Evolutionary conservation across 2,329 filamentous ascomycete genomes (phyloP).

Genomic region (Sclerotinia borealis): DNA sequence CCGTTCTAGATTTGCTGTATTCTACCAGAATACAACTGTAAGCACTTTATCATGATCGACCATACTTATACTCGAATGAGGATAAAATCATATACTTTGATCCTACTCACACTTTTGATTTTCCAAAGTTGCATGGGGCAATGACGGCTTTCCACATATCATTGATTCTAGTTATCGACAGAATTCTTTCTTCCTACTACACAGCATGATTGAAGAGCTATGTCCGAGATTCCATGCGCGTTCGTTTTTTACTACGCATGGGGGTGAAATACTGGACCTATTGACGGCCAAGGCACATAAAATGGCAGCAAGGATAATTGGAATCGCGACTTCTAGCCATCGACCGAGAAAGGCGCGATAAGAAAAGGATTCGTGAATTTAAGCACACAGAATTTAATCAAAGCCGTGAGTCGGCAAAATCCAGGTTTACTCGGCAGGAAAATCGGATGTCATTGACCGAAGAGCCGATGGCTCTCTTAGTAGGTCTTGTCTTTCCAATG

Average conservation of each 20-base stretch:
- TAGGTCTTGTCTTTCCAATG: background rate
- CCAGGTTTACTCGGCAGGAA: background rate
- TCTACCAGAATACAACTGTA: constrained; percentile 3
- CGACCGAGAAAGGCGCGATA: constrained; percentile 4
- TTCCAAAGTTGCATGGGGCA: background rate
- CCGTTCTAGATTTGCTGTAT: background rate
- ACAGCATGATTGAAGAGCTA: background rate
- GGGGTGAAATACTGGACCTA: background rate
- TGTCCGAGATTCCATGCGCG: background rate
- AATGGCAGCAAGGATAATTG: constrained; percentile 1
- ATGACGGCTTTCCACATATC: background rate
- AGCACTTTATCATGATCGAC: constrained; percentile 1
- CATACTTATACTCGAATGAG: background rate
- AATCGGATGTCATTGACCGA: background rate
- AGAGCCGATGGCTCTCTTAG: constrained; percentile 1
- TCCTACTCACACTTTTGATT: background rate
- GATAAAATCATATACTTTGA: background rate
- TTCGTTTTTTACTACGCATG: background rate
- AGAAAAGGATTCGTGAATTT: background rate
- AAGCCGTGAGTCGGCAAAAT: background rate
- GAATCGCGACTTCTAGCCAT: background rate
- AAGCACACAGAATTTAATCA: background rate
- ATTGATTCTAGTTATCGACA: background rate
- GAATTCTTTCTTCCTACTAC: background rate
- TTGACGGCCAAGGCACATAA: background rate